Conservation (phyloP, 768 basidiomycete genomes). For the Agrocybe pediades region DNA sequence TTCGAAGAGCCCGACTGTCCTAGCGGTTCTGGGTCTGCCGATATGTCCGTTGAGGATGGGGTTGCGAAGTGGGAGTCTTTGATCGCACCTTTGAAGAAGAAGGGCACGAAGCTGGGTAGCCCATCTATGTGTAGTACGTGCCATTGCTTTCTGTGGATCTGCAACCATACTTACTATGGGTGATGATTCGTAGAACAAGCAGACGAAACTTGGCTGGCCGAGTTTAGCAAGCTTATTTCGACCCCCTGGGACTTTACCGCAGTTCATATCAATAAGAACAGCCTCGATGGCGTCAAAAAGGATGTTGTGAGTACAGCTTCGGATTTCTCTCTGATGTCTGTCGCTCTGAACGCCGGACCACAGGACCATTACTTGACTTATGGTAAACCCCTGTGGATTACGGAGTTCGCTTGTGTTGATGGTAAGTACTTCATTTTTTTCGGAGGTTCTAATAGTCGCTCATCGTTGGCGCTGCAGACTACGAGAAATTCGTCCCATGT, state of each 20-base stretch:
- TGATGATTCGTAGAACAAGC: conserved; percentile 37
- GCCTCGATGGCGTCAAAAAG: conserved; percentile 41
- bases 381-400: conserved; percentile 49
- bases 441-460: neutral
- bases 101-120: conserved; percentile 43
- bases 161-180: neutral
- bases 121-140: conserved; percentile 52
- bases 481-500: conserved; percentile 42
- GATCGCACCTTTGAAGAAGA: conserved; percentile 42
- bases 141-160: neutral
- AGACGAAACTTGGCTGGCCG: conserved; percentile 47
- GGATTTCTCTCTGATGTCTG: neutral
- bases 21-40: conserved; percentile 44
- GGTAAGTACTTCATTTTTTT: conserved; percentile 26
- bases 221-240: conserved; percentile 38
- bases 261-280: conserved; percentile 53
- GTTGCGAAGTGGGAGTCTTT: conserved; percentile 40
- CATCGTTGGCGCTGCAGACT: conserved; percentile 24
- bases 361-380: conserved; percentile 46
- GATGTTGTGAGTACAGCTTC: conserved; percentile 35
- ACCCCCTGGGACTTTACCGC: conserved; percentile 48
- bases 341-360: neutral
- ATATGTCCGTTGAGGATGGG: conserved; percentile 43
- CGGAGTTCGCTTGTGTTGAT: conserved; percentile 51
- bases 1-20: conserved; percentile 52